Conservation (phyloP, 2,329 filamentous ascomycete genomes). For the Metarhizium anisopliae region DNA sequence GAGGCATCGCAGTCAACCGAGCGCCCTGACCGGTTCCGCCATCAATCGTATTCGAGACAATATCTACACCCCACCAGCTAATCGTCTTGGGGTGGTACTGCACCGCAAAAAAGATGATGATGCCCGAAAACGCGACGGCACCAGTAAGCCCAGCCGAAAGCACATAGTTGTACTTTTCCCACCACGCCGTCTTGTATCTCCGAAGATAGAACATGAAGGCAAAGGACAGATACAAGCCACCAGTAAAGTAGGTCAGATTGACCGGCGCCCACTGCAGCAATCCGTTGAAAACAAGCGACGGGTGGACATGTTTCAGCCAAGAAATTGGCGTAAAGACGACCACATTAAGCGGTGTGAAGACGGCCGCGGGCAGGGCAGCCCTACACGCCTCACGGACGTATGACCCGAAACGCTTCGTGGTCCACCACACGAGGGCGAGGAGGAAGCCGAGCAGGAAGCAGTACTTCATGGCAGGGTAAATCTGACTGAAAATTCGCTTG, state of each 20-base stretch:
- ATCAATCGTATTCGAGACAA: conserved; percentile 1
- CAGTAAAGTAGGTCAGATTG: conserved; percentile 33
- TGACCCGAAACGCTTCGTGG: conserved; percentile 57
- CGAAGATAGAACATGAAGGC: conserved; percentile 35
- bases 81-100: conserved; percentile 26
- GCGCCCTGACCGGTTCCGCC: conserved; percentile 2
- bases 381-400: conserved; percentile 2
- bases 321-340: conserved; percentile 11
- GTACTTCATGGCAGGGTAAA: conserved; percentile 34
- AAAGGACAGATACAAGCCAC: conserved; percentile 29
- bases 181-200: conserved; percentile 29
- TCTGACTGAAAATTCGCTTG: conserved; percentile 27
- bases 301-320: conserved; percentile 29
- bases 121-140: conserved; percentile 30
- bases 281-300: conserved; percentile 30
- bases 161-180: conserved; percentile 37
- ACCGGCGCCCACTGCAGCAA: conserved; percentile 33
- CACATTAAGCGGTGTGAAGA: conserved; percentile 9
- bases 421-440: conserved; percentile 31
- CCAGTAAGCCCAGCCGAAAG: conserved; percentile 30
- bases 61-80: conserved; percentile 30
- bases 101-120: conserved; percentile 33
- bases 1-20: neutral
- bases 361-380: conserved; percentile 2
- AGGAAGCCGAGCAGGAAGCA: conserved; percentile 31